Evolutionary conservation across 345 rosid genomes (phyloP), one percentile per base, ranked within the genome.

Genomic region (Eucalyptus caleyi): DNA sequence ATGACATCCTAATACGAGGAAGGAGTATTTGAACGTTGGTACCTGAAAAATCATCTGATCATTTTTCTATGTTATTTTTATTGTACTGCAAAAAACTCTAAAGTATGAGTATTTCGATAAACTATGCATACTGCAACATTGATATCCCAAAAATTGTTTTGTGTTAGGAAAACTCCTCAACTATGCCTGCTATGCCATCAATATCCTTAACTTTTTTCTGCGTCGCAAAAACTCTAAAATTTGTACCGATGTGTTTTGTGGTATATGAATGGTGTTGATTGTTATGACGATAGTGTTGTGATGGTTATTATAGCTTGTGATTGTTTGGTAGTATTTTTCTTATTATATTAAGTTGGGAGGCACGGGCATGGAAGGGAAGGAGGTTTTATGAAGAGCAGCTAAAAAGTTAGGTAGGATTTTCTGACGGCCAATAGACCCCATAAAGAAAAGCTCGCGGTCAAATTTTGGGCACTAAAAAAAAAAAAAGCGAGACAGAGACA

Each of bases 221-320:
- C 2, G 40, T 65, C 1, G 1, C 40, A n/a, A 65, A n/a, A 65
- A 65, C 21, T n/a, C 11, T 16, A 32, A 30, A 65, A n/a, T 16
- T 65, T 65, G 6, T n/a, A 65, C 37, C 1, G 3, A 15, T 0
- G 0, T n/a, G 3, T 34, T 16, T 65, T 34, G 3, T 4, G 19
- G 3, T 65, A n/a, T 9, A 15, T 3, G 26, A 11, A 37, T 19
- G 83, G 15, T 37, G 15, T 72, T 37, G 11, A 10, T 77, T 77
- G 45, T 6, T 77, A 77, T 5, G 8, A n/a, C 9, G 5, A 13
- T 1, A 34, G 44, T 18, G 82, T 34, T 19, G 11, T 5, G 24
- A 34, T 18, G 44, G 42, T 2, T 34, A 32, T 34, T 5, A 6
- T 69, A 21, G 26, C 59, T 53, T 53, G 59, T 53, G 11, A 21